A percentile compares a stretch with the other conserved stretches of the same genome.
These are phyloP conservation scores for Linderina pennispora DNA, from an alignment of 192 early-diverging fungal species.

Conservation along the genomic window DNA sequence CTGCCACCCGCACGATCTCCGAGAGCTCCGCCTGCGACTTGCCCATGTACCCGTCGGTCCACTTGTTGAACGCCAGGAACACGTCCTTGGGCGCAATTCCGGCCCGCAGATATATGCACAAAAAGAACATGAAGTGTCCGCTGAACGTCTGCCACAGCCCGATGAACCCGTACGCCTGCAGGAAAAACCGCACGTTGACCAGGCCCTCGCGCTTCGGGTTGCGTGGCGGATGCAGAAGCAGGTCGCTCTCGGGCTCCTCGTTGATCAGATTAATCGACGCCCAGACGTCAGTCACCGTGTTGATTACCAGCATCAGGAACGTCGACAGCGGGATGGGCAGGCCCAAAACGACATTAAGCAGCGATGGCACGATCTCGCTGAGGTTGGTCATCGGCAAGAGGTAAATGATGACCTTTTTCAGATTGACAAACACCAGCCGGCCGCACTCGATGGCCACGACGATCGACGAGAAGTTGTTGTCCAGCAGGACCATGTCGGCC, in stretches of 20 bases:
- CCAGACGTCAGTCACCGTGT: slow-evolving; percentile 57
- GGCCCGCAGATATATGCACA: slow-evolving; percentile 55
- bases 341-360: slow-evolving; percentile 76
- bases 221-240: slow-evolving; percentile 67
- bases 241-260: slow-evolving; percentile 70
- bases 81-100: slow-evolving; percentile 51
- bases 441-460: slow-evolving; percentile 73
- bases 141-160: slow-evolving; percentile 61
- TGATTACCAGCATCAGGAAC: slow-evolving; percentile 76
- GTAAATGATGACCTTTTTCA: slow-evolving; percentile 82
- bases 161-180: slow-evolving; percentile 74
- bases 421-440: slow-evolving; percentile 79
- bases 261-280: slow-evolving; percentile 62
- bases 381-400: slow-evolving; percentile 71
- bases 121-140: slow-evolving; percentile 66
- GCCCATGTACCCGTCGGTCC: slow-evolving; percentile 51
- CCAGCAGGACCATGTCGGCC: slow-evolving; percentile 59
- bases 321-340: slow-evolving; percentile 71
- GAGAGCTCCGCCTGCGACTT: slow-evolving; percentile 47
- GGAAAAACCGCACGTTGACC: slow-evolving; percentile 57
- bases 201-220: slow-evolving; percentile 62
- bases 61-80: slow-evolving; percentile 53
- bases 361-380: slow-evolving; percentile 69
- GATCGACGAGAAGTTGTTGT: slow-evolving; percentile 62
- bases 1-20: slow-evolving; percentile 13